Conservation (phyloP, 2,329 filamentous ascomycete species). For the Xylariales sp. region DNA sequence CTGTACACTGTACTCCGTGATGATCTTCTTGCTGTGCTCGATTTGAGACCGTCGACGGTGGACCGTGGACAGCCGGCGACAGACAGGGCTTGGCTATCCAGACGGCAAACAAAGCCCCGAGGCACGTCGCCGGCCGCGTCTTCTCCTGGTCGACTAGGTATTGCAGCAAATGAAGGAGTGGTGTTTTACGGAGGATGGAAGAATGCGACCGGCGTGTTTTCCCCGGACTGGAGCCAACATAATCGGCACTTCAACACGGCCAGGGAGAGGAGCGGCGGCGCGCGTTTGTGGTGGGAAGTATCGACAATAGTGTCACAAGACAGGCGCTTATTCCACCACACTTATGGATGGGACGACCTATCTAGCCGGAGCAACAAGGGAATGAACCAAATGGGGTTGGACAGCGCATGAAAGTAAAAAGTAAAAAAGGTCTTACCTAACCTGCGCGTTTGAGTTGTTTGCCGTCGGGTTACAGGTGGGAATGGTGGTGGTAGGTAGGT, state of each 20-base stretch:
- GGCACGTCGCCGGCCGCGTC: constrained; percentile 33
- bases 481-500: constrained; percentile 41
- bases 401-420: constrained; percentile 38
- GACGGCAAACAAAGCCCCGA: constrained; percentile 27
- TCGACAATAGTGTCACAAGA: constrained; percentile 46
- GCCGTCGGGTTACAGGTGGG: constrained; percentile 41
- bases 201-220: constrained; percentile 34
- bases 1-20: constrained; percentile 22
- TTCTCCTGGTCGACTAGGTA: constrained; percentile 21
- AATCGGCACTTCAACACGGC: constrained; percentile 37
- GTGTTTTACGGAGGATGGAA: constrained; percentile 24
- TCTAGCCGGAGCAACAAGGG: constrained; percentile 21
- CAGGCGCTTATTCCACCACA: constrained; percentile 44
- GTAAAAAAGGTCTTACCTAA: constrained; percentile 46
- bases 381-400: constrained; percentile 30
- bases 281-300: constrained; percentile 38
- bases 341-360: constrained; percentile 37
- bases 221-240: constrained; percentile 39
- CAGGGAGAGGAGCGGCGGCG: constrained; percentile 30
- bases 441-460: constrained; percentile 44
- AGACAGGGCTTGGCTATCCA: constrained; percentile 32
- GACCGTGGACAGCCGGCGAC: constrained; percentile 29
- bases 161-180: constrained; percentile 22
- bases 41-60: constrained; percentile 20
- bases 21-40: constrained; percentile 21